A percentile compares a stretch with the other conserved stretches of the same genome.
These are phyloP conservation scores for Trichocomaceae sp. DNA, from an alignment of 2,329 filamentous ascomycete species.

Conservation along the genomic window DNA sequence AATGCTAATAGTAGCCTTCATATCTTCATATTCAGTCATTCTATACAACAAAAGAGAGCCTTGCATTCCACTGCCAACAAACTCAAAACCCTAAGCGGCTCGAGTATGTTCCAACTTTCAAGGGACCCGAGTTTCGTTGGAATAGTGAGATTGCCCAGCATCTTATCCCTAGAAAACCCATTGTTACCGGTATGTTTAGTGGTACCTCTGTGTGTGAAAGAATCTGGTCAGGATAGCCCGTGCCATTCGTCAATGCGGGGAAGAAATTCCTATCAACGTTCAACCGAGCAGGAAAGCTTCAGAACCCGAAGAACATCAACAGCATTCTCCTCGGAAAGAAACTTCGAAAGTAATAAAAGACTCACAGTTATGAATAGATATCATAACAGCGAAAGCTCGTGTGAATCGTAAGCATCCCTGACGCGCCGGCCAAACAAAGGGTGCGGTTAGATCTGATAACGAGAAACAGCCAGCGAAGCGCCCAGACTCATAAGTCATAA, in stretches of 20 bases:
- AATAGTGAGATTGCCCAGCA: background rate
- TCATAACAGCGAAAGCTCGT: background rate
- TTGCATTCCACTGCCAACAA: slow-evolving; percentile 5
- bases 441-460: slow-evolving; percentile 12
- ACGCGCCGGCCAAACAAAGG: slow-evolving; percentile 9
- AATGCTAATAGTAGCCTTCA: too few species aligned
- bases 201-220: too few species aligned
- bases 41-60: background rate
- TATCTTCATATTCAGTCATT: background rate
- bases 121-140: background rate
- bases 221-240: background rate
- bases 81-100: background rate
- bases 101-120: slow-evolving; percentile 3
- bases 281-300: too few species aligned
- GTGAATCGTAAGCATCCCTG: background rate
- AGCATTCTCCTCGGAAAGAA: too few species aligned
- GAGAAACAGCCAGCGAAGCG: slow-evolving; percentile 4
- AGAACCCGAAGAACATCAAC: too few species aligned
- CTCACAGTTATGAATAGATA: background rate
- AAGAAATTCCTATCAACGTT: too few species aligned
- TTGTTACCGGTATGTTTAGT: background rate
- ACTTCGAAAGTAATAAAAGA: too few species aligned
- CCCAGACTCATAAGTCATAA: background rate
- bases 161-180: background rate
- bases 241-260: background rate